Percentiles rank a stretch among this genome's conserved stretches.
Conservation (phyloP, 2,329 filamentous ascomycete genomes). For the Apiospora saccharicola region DNA sequence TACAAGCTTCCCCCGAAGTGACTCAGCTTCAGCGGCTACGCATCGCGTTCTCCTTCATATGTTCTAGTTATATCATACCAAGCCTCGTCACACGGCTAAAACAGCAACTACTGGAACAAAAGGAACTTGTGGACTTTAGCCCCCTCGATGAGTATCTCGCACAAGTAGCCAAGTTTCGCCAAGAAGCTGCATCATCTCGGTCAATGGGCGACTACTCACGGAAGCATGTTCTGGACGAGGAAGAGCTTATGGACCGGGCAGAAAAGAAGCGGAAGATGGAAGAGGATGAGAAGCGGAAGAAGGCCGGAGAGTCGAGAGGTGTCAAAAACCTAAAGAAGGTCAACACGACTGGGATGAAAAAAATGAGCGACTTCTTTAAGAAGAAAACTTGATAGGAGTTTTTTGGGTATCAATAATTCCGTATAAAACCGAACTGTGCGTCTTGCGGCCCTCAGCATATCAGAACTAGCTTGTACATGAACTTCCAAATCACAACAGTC, state of each 20-base stretch:
- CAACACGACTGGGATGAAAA: slow-evolving; percentile 93
- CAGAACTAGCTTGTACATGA: slow-evolving; percentile 24
- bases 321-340: slow-evolving; percentile 88
- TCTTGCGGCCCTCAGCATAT: slow-evolving; percentile 39
- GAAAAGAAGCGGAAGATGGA: slow-evolving; percentile 88
- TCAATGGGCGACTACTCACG: slow-evolving; percentile 74
- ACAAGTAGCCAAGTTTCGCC: slow-evolving; percentile 70
- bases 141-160: slow-evolving; percentile 75
- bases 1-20: slow-evolving; percentile 57
- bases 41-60: slow-evolving; percentile 70
- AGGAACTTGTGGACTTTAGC: slow-evolving; percentile 65
- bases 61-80: slow-evolving; percentile 64
- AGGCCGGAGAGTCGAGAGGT: slow-evolving; percentile 75
- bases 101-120: slow-evolving; percentile 47
- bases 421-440: slow-evolving; percentile 9
- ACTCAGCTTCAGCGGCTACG: slow-evolving; percentile 68
- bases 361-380: slow-evolving; percentile 92
- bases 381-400: slow-evolving; percentile 57
- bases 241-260: slow-evolving; percentile 68
- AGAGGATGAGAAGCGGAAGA: slow-evolving; percentile 87
- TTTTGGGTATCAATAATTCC: slow-evolving; percentile 28
- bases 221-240: slow-evolving; percentile 73
- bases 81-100: slow-evolving; percentile 53
- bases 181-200: slow-evolving; percentile 74
- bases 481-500: slow-evolving; percentile 8